phyloP scores from a whole-genome alignment of 2,329 filamentous ascomycete genomes.

The Nigrograna mackinnonii region DNA sequence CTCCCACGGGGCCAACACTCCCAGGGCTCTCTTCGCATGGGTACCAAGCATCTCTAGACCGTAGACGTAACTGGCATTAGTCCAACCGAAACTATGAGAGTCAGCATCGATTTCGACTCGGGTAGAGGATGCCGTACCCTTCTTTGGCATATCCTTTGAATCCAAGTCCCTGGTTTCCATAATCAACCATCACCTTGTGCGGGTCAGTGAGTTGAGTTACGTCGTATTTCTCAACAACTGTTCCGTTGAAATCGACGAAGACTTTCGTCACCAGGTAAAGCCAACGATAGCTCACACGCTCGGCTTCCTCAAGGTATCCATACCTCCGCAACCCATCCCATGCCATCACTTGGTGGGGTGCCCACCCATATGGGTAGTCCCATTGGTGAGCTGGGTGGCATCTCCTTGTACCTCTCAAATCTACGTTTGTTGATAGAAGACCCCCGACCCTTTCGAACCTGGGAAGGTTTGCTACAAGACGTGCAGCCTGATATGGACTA shows the following conservation, averaged over 20 bases:
- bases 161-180: conserved; percentile 88
- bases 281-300: conserved; percentile 89
- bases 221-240: conserved; percentile 96
- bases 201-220: conserved; percentile 84
- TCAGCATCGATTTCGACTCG: conserved; percentile 12
- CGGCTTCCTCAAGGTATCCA: conserved; percentile 83
- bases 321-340: conserved; percentile 89
- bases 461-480: conserved; percentile 77
- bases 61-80: conserved; percentile 93
- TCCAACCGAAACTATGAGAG: conserved; percentile 80
- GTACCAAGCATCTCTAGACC: conserved; percentile 82
- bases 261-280: conserved; percentile 95
- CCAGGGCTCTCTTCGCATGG: conserved; percentile 82
- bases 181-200: conserved; percentile 89
- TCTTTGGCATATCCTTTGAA: conserved; percentile 92
- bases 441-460: conserved; percentile 84
- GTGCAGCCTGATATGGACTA: conserved; percentile 76
- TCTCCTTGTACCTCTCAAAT: conserved; percentile 76
- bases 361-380: conserved; percentile 85
- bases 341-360: conserved; percentile 75
- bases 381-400: conserved; percentile 84
- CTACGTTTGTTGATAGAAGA: conserved; percentile 80
- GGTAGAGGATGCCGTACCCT: conserved; percentile 66
- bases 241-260: conserved; percentile 94
- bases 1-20: conserved; percentile 80